A percentile compares a stretch with the other conserved stretches of the same genome.
phyloP scores from a whole-genome alignment of 1,284 basidiomycete species.

The Rhodofomes roseus region DNA sequence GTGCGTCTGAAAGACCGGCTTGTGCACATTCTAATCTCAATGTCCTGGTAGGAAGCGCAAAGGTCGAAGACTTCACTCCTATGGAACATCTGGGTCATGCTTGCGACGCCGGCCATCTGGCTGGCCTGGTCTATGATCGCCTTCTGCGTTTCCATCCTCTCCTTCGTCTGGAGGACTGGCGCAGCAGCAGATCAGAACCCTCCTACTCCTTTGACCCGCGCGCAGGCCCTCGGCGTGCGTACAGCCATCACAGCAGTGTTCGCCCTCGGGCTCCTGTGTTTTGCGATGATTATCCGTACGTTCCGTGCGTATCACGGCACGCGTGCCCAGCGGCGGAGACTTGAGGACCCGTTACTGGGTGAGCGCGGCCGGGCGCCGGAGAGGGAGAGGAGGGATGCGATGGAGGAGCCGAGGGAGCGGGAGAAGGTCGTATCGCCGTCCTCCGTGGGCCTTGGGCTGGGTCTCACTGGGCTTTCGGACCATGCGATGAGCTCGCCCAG shows the following conservation, averaged over 20 bases:
- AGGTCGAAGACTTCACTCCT: conserved; percentile 59
- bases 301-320: conserved; percentile 46
- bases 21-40: conserved; percentile 1
- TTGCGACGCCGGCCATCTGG: conserved; percentile 73
- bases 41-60: conserved; percentile 54
- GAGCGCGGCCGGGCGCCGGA: conserved; percentile 7
- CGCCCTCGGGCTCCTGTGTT: conserved; percentile 57
- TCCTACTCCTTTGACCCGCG: conserved; percentile 25
- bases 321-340: conserved; percentile 24
- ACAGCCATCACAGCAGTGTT: conserved; percentile 55
- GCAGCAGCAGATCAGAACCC: conserved; percentile 40
- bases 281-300: conserved; percentile 58
- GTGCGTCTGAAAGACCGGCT: conserved; percentile 31
- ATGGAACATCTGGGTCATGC: conserved; percentile 81
- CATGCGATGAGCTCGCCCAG: conserved; percentile 8
- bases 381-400: conserved; percentile 10
- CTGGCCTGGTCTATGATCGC: conserved; percentile 74
- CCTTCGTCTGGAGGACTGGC: conserved; percentile 72
- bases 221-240: conserved; percentile 47
- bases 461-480: conserved; percentile 17
- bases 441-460: conserved; percentile 22
- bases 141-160: conserved; percentile 64
- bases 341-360: not conserved
- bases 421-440: conserved; percentile 11
- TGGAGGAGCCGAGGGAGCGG: conserved; percentile 15